Evolutionary conservation across 306 rosid genomes (phyloP), one percentile per base, ranked within the genome.

Genomic region (Trichosanthes truncata): DNA sequence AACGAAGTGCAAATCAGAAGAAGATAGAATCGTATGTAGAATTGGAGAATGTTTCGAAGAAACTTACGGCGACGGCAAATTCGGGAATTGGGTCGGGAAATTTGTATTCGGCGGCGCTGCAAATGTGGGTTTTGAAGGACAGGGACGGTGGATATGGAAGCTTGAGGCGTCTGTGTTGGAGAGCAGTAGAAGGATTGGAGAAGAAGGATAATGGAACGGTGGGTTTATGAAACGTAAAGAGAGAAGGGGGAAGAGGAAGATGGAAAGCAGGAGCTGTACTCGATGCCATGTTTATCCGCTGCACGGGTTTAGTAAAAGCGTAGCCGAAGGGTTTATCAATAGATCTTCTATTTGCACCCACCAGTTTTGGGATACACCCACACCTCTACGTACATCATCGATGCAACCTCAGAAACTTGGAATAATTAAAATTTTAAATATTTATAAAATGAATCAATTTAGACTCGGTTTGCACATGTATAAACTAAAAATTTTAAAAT

Each of bases 31-130:
- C 49, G 20, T 65, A 4, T 1, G 21, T 21, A 6, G 5, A 23
- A 6, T 14, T 17, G 3, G 11, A 63, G 46, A n/a, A 55, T 4
- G 57, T 9, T n/a, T 33, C 7, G 15, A 6, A 35, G 77, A 79
- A 69, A 86, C 88, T 84, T 53, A 91, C 98, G 0, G 92, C 82
- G 84, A 85, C 87, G 15, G 97, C 97, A 9, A 95, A 95, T 82
- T 89, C 89, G 21, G 97, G 97, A 89, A 95, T 95, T 53, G 97
- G 98, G 86, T 95, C 93, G 17, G 98, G 98, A 76, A 95, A 92
- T 83, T 90, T 91, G 92, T 92, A 92, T 49, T 92, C 98, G 0
- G 93, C 78, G 9, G 92, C 96, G 67, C 78, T 87, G 78, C 86
- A 88, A 53, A 82, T 81, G 26, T 78, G 86, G 29, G 82, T 78